Base-by-base conservation (phyloP, 176 grass and related monocot genomes). In the Lolium rigidum region DNA sequence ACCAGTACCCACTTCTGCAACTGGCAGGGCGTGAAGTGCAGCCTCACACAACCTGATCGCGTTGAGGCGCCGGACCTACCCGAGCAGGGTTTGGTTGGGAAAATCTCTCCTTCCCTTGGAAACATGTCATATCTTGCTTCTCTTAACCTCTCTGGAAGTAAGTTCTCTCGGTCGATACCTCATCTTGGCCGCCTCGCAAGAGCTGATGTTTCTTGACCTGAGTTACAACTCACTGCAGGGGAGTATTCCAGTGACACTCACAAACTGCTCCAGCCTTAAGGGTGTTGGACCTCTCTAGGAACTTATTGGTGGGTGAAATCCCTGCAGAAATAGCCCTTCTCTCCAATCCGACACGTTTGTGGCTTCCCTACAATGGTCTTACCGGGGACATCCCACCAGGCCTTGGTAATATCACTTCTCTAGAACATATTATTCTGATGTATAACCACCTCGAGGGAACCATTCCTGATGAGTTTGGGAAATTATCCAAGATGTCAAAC, bases 391-490 rank as follows among this genome's bases (percentile, higher is more conserved):
- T 92, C 70, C 91, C 91, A 51, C 64, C 39, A 7, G 88, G 49
- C 58, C 24, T 92, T 11, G 76, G 85, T 35, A 89, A 89, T 39
- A 15, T 92, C 20, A 86, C 91, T n/a, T 80, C 74, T 0, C 85
- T 89, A 35, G 8, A 63, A 6, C 2, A 20, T 9, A 24, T 92
- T 25, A n/a, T 37, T 5, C 25, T 92, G 35, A 28, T 55, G 39
- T 20, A 48, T 43, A 85, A 85, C 62, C 61, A 56, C 48, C 48
- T 85, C 0, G 61, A 85, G 74, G 83, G 83, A 28, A 9, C 48
- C 74, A 69, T 85, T 46, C 83, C 74, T 28, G 74, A 20, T 28
- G 83, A 85, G 21, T 38, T 85, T 28, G 83, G 83, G 83, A 85
- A 6, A 17, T 16, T 85, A 18, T 78, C 49, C 1, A 78, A 78